phyloP scores from a whole-genome alignment of 2,329 filamentous ascomycete species.

The Lachnellula hyalina region DNA sequence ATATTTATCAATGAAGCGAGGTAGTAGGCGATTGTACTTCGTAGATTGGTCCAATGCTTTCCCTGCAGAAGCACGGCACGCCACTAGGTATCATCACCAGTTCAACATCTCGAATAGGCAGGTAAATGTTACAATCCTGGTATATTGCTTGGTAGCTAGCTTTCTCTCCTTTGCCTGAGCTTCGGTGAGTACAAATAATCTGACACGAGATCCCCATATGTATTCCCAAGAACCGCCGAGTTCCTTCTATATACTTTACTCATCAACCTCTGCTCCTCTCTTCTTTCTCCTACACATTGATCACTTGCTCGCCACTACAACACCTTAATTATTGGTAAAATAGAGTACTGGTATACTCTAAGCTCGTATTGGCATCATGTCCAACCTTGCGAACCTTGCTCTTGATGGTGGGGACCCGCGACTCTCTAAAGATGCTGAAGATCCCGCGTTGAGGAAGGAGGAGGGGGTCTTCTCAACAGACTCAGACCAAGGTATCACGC shows the following conservation, averaged over 20 bases:
- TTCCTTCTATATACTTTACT: neutral
- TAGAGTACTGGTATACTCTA: no score
- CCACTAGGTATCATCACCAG: neutral
- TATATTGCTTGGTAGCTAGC: neutral
- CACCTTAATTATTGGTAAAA: no score
- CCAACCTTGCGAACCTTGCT: constrained; percentile 19
- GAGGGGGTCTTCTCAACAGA: neutral
- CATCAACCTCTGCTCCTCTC: neutral
- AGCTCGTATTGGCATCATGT: constrained; percentile 4
- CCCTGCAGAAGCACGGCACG: neutral
- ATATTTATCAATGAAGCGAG: neutral
- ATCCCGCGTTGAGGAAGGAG: neutral
- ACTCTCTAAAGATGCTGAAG: neutral
- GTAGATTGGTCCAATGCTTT: neutral
- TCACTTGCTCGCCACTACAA: no score
- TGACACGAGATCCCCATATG: no score
- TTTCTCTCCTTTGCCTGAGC: neutral
- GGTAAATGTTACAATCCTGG: neutral
- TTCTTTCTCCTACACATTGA: neutral
- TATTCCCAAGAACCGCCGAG: neutral
- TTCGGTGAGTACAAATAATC: no score
- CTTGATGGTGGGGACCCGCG: constrained; percentile 24
- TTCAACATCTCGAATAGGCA: neutral
- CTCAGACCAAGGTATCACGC: neutral
- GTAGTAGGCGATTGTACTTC: neutral